Conservation (phyloP, 495 filamentous ascomycete genomes). For the Talaromyces adpressus region DNA sequence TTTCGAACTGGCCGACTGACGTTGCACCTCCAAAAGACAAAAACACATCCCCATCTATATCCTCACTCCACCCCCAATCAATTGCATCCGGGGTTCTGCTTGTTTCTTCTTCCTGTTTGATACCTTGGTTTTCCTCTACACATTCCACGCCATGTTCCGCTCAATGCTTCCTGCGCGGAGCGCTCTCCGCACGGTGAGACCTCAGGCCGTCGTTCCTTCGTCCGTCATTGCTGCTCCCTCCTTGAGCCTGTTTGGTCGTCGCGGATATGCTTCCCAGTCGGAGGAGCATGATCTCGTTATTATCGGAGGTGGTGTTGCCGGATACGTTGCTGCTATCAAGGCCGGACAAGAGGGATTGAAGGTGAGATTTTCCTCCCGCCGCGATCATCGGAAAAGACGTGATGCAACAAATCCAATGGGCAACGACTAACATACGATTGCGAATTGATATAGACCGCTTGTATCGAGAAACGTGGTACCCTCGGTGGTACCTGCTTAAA, state of each 20-base stretch:
- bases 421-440: background rate
- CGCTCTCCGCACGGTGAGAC: conserved; percentile 44
- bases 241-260: conserved; percentile 47
- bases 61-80: background rate
- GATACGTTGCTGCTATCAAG: conserved; percentile 99
- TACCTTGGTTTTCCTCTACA: conserved; percentile 15
- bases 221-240: conserved; percentile 49
- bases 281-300: conserved; percentile 88
- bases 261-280: conserved; percentile 73
- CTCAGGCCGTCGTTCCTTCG: conserved; percentile 41
- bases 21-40: background rate
- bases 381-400: background rate
- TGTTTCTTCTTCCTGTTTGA: conserved; percentile 17
- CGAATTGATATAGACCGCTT: conserved; percentile 62
- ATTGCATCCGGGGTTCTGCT: conserved; percentile 15
- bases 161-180: conserved; percentile 64
- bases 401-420: background rate
- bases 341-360: conserved; percentile 96
- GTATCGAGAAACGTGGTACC: conserved; percentile 95
- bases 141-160: conserved; percentile 56
- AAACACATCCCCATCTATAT: background rate
- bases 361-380: conserved; percentile 41
- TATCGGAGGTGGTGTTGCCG: conserved; percentile 95
- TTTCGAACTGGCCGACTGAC: background rate
- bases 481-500: conserved; percentile 97